Conservation (phyloP, 73 alveolate genomes). For the Paramecium bursaria region DNA sequence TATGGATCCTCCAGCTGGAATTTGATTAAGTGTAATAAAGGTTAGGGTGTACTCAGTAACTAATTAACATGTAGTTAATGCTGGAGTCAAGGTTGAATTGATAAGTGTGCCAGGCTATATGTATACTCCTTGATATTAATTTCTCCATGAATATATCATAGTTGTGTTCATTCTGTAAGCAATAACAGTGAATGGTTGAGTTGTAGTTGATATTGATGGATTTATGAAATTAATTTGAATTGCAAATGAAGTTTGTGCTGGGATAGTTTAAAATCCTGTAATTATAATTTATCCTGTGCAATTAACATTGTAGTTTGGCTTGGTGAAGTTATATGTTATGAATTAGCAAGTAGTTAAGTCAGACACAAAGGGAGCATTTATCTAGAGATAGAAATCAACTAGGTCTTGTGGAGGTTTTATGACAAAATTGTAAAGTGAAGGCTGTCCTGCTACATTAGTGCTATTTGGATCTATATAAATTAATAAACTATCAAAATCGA, state of each 20-base stretch:
- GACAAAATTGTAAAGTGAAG: conserved; percentile 56
- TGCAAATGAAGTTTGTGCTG: conserved; percentile 57
- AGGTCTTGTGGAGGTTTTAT: conserved; percentile 59
- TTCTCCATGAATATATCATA: conserved; percentile 67
- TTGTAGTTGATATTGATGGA: conserved; percentile 70
- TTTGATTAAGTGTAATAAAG: conserved; percentile 41
- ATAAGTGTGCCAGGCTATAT: conserved; percentile 66
- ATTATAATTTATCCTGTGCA: conserved; percentile 53
- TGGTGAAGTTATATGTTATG: conserved; percentile 55
- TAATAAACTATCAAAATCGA: conserved; percentile 32
- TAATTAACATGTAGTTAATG: conserved; percentile 35
- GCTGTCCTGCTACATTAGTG: conserved; percentile 64
- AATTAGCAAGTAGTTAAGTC: conserved; percentile 51
- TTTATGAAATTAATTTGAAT: conserved; percentile 58
- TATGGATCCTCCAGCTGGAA: conserved; percentile 54
- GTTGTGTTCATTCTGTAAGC: conserved; percentile 66
- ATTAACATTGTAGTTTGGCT: conserved; percentile 31
- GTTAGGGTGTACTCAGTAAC: conserved; percentile 28
- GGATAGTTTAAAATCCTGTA: conserved; percentile 47
- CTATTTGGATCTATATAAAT: conserved; percentile 58
- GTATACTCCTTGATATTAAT: conserved; percentile 64
- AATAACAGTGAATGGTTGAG: conserved; percentile 62
- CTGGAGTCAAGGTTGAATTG: conserved; percentile 62
- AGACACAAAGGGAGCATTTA: conserved; percentile 58
- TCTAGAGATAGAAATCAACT: conserved; percentile 58